phyloP scores from a whole-genome alignment of 2,329 filamentous ascomycete genomes.

The Monosporascus sp. region DNA sequence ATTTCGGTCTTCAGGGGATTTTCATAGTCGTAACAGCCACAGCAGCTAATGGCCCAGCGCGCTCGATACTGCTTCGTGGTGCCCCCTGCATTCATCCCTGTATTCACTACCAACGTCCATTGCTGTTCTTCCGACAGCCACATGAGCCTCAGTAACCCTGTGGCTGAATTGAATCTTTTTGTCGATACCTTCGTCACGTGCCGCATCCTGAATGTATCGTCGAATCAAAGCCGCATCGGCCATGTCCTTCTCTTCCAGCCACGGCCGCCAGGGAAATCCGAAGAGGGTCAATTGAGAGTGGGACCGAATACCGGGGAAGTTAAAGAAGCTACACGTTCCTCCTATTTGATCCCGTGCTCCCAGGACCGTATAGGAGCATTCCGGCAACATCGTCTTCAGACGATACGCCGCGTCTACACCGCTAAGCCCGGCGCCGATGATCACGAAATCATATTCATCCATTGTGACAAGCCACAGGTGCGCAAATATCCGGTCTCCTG shows the following conservation, averaged over 20 bases:
- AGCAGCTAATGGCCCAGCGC: slow-evolving; percentile 53
- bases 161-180: slow-evolving; percentile 49
- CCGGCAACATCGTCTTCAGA: slow-evolving; percentile 53
- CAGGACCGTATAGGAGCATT: slow-evolving; percentile 56
- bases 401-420: slow-evolving; percentile 71
- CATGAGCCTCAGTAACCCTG: slow-evolving; percentile 40
- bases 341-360: slow-evolving; percentile 62
- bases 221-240: slow-evolving; percentile 39
- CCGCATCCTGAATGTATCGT: slow-evolving; percentile 49
- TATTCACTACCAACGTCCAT: slow-evolving; percentile 45
- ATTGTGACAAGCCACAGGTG: background rate
- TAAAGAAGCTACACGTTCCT: slow-evolving; percentile 75
- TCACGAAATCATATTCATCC: slow-evolving; percentile 44
- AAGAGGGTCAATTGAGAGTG: slow-evolving; percentile 59
- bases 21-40: slow-evolving; percentile 62
- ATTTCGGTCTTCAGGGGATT: slow-evolving; percentile 49
- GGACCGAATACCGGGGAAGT: slow-evolving; percentile 67
- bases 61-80: slow-evolving; percentile 33
- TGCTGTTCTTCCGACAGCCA: slow-evolving; percentile 50
- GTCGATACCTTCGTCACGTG: slow-evolving; percentile 47
- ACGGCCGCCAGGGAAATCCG: slow-evolving; percentile 65
- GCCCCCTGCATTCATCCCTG: slow-evolving; percentile 28
- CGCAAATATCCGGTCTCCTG: background rate
- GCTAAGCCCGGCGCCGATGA: slow-evolving; percentile 53
- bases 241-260: slow-evolving; percentile 19